Evolutionary conservation across 805 yeast species (phyloP).

Genomic region (Candida boleticola): DNA sequence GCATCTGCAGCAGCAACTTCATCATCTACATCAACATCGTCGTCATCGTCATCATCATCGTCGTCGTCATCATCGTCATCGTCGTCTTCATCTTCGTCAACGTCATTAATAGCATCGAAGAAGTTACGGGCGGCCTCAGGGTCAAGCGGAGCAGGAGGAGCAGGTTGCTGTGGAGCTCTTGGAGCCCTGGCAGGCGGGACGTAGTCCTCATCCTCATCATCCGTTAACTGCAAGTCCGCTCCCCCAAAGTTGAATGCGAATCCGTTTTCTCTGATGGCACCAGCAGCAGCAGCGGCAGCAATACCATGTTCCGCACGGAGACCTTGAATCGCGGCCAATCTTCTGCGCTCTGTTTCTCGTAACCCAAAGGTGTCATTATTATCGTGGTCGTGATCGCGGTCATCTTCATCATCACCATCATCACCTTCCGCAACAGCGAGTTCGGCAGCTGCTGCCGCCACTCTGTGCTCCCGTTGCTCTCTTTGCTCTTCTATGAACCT

Average conservation of each 20-base stretch:
- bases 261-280: not conserved
- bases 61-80: constrained; percentile 14
- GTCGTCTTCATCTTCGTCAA: too few relatives aligned
- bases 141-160: too few relatives aligned
- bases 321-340: not conserved
- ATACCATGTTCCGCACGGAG: not conserved
- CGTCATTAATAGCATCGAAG: not conserved
- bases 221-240: not conserved
- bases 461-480: not conserved
- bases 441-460: not conserved
- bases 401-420: not conserved
- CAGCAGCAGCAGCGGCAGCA: not conserved
- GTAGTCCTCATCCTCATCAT: not conserved
- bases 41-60: constrained; percentile 11
- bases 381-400: not conserved
- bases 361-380: too few relatives aligned
- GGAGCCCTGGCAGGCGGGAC: not conserved
- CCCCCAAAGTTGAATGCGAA: constrained; percentile 1
- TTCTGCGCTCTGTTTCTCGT: not conserved
- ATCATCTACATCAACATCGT: constrained; percentile 4
- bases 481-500: not conserved
- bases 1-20: constrained; percentile 9
- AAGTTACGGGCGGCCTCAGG: not conserved
- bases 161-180: not conserved
- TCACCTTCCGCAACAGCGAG: not conserved